Base-by-base conservation (phyloP, 2,329 filamentous ascomycete species). In the Colletotrichum gigasporum region DNA sequence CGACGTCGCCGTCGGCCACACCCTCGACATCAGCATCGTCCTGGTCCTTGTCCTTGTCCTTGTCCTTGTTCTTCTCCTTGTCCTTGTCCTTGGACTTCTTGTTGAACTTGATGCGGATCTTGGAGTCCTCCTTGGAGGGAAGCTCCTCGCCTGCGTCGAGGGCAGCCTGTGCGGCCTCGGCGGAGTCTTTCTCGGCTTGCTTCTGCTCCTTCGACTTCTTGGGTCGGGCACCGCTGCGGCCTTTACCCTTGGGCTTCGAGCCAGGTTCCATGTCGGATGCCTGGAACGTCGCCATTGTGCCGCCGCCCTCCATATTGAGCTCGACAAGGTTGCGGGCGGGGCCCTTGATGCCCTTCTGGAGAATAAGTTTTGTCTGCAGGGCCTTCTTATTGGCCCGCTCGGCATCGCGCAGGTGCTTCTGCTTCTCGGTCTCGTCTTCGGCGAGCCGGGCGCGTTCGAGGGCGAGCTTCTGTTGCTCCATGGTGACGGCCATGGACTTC, bases 141-240 rank as follows among this genome's bases (percentile, higher is more conserved):
- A 91, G 82, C 69, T 93, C 91, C 69, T 93, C 89, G 57, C 92
- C 91, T 53, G 91, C 90, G 70, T 95, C 92, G 48, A 94, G 77
- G 16, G 92, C 93, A 66, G 92, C 91, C 75, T 97, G 95, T 5
- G 93, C 95, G 63, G 93, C 92, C 69, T 95, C 93, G 26, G 95
- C 95, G 18, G 91, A 91, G 72, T 90, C 87, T 76, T 92, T 92
- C 74, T 93, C 89, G n/a, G 89, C 90, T 72, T 92, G 87, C 78
- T 94, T 94, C 78, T 92, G 91, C 74, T 92, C 90, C 74, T 92
- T 97, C 16, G 94, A 97, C 78, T 98, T 98, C 79, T 97, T 94
- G 0, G 91, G 92, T 3, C 95, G 86, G 7, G 89, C 85, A 42
- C 89, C 88, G 28, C 87, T 85, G 44, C 84, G 80, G 7, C 80